Conservation (phyloP, 2,329 filamentous ascomycete species). For the Beauveria sp. region DNA sequence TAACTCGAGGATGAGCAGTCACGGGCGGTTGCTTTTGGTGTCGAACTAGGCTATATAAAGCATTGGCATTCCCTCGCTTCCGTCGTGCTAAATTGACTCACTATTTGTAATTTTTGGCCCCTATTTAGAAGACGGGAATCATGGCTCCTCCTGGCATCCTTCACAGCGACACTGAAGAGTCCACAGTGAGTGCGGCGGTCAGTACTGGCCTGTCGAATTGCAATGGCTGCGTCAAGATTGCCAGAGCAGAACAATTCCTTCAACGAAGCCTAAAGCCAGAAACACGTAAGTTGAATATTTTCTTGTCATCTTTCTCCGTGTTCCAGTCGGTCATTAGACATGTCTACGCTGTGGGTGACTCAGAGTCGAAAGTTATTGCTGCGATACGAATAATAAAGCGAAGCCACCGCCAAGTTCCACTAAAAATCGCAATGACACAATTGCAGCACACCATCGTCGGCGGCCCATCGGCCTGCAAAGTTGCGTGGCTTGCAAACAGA, state of each 20-base stretch:
- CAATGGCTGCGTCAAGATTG: conserved; percentile 9
- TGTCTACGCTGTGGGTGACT: neutral
- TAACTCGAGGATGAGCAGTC: neutral
- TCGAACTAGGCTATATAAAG: neutral
- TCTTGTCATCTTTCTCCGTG: neutral
- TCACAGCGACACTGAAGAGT: neutral
- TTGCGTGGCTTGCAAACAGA: neutral
- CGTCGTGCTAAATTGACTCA: neutral
- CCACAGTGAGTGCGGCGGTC: neutral
- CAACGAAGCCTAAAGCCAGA: neutral
- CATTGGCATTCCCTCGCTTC: neutral
- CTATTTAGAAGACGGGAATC: neutral
- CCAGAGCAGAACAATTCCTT: conserved; percentile 1
- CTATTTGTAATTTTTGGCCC: neutral
- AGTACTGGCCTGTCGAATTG: neutral
- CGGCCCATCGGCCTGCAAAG: neutral
- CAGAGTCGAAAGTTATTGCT: neutral
- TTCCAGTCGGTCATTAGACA: no score
- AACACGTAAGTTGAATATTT: neutral
- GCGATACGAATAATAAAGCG: no score
- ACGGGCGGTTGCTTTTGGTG: neutral
- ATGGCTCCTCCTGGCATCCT: conserved; percentile 4
- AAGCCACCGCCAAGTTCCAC: neutral
- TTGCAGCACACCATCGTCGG: conserved; percentile 10
- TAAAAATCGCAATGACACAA: conserved; percentile 12